These are phyloP conservation scores for Mastigamoeba balamuthi DNA, from an alignment of 78 protist species.

Conservation along the genomic window DNA sequence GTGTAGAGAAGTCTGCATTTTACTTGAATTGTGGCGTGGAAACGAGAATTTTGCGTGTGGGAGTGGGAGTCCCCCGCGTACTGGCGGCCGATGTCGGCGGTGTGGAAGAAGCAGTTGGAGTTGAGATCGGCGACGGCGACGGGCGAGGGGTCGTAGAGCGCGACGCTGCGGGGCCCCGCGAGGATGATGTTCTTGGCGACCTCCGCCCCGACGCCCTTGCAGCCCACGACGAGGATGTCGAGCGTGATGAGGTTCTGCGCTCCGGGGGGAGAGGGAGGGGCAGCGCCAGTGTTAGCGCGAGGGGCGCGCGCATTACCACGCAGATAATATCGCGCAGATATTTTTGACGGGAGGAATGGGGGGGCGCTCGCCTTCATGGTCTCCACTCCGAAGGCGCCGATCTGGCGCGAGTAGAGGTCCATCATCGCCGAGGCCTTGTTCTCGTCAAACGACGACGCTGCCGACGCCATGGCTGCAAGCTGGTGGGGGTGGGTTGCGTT, in stretches of 20 bases:
- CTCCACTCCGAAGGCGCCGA: neutral
- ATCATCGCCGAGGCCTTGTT: neutral
- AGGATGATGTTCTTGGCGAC: constrained; percentile 91
- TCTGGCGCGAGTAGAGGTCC: constrained; percentile 4
- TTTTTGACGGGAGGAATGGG: too few species aligned
- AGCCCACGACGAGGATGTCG: neutral
- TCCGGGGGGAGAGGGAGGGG: too few species aligned
- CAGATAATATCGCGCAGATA: too few species aligned
- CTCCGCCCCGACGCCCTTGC: neutral
- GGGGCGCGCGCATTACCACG: constrained; percentile 63
- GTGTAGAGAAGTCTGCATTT: too few species aligned
- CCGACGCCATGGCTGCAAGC: too few species aligned
- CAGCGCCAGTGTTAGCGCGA: constrained; percentile 66
- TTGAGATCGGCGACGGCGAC: constrained; percentile 46
- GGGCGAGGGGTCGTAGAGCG: constrained; percentile 65
- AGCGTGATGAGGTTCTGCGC: constrained; percentile 5
- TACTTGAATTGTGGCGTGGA: too few species aligned
- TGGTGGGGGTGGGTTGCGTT: too few species aligned
- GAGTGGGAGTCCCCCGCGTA: too few species aligned
- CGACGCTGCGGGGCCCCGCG: constrained; percentile 86
- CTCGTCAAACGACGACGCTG: neutral
- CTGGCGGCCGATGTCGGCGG: neutral
- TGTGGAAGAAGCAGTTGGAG: neutral
- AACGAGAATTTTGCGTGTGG: too few species aligned
- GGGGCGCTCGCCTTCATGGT: too few species aligned